Conservation (phyloP, 768 basidiomycete genomes). For the Auricularia auricula-judae region DNA sequence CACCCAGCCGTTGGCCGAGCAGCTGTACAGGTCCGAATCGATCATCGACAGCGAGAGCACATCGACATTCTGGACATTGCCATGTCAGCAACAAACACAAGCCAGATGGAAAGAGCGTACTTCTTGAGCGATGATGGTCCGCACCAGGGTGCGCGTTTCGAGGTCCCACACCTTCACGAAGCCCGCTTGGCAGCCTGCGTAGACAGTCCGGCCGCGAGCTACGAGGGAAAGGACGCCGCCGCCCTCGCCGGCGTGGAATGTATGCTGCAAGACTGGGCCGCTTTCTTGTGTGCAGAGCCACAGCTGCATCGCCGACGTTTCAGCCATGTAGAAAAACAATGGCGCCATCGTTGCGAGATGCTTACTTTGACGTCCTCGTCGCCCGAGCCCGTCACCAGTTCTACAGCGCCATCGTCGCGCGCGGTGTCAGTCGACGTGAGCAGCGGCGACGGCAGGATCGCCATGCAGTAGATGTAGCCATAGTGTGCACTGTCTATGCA, state of each 20-base stretch:
- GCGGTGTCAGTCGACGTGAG: conserved; percentile 4
- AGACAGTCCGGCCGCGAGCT: conserved; percentile 66
- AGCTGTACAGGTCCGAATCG: conserved; percentile 39
- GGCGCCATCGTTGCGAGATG: not conserved
- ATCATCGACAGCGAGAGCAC: conserved; percentile 72
- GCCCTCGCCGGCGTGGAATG: conserved; percentile 62
- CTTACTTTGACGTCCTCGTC: conserved; percentile 81
- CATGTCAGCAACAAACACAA: not conserved
- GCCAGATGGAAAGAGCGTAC: conserved; percentile 23
- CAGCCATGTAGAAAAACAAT: not conserved
- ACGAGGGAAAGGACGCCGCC: conserved; percentile 70
- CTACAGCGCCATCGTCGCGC: conserved; percentile 20
- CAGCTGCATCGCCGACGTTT: conserved; percentile 29
- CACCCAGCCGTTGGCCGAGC: conserved; percentile 47
- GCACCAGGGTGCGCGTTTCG: conserved; percentile 76
- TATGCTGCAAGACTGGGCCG: conserved; percentile 42
- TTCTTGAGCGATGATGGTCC: conserved; percentile 81
- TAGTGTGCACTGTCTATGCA: conserved; percentile 86
- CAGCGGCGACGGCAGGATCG: conserved; percentile 30
- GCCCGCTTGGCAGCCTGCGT: conserved; percentile 90
- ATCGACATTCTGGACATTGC: conserved; percentile 57
- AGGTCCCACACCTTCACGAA: conserved; percentile 85
- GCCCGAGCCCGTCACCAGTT: conserved; percentile 78
- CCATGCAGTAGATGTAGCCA: conserved; percentile 88
- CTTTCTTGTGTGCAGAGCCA: conserved; percentile 43